A percentile compares a stretch with the other conserved stretches of the same genome.
phyloP scores from a whole-genome alignment of 257 asterid genomes.

The Solanum sitiens region DNA sequence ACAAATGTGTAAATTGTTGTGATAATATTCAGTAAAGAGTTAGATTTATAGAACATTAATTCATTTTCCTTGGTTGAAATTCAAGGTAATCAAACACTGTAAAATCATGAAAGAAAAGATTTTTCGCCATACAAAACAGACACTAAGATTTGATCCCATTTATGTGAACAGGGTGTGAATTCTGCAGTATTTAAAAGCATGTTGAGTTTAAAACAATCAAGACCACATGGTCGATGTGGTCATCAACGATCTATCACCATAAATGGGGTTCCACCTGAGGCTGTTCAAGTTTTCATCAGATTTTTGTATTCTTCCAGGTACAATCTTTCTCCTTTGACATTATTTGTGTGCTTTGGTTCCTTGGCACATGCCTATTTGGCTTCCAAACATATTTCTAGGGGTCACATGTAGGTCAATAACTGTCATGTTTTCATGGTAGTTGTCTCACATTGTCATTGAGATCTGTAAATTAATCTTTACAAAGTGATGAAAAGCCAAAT shows the following conservation, averaged over 20 bases:
- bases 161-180: constrained; percentile 45
- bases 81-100: background rate
- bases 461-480: background rate
- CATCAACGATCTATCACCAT: constrained; percentile 36
- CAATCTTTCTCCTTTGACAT: background rate
- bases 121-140: background rate
- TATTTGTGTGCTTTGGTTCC: background rate
- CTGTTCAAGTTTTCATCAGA: constrained; percentile 62
- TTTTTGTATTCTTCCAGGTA: constrained; percentile 85
- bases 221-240: constrained; percentile 12
- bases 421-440: background rate
- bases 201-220: constrained; percentile 19
- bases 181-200: constrained; percentile 72
- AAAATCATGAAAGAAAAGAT: background rate
- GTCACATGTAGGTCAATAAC: background rate
- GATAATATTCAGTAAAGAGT: background rate
- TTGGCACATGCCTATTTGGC: background rate
- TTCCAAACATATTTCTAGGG: background rate
- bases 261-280: constrained; percentile 73
- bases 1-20: background rate
- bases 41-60: background rate
- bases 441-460: background rate
- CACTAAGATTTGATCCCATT: background rate
- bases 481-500: background rate
- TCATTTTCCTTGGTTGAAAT: background rate